Percentiles rank a stretch among this genome's conserved stretches.
These are phyloP conservation scores for Mycena haematopus DNA, from an alignment of 768 basidiomycete genomes.

Conservation along the genomic window DNA sequence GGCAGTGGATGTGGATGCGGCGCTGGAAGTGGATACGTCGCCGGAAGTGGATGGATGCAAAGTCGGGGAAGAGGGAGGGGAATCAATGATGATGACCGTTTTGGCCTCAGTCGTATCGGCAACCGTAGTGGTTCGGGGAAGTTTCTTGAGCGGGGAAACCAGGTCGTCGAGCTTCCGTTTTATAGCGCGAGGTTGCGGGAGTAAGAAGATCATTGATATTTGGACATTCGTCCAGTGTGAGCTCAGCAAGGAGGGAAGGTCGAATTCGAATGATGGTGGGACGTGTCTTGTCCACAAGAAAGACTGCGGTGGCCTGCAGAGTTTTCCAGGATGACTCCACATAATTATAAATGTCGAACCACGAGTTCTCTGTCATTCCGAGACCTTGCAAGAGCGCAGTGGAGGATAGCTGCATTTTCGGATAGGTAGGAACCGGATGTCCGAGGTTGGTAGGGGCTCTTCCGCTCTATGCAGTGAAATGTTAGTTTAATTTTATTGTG, in stretches of 20 bases:
- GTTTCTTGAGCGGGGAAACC: not conserved
- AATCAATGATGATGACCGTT: not conserved
- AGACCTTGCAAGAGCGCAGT: not conserved
- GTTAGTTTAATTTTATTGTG: not conserved
- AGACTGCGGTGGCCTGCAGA: not conserved
- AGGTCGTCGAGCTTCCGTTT: not conserved
- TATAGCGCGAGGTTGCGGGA: not conserved
- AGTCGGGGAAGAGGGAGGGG: not conserved
- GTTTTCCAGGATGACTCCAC: conserved; percentile 2
- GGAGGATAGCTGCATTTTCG: not conserved
- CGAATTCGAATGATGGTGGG: conserved; percentile 4
- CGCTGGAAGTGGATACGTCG: not conserved
- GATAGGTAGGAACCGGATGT: not conserved
- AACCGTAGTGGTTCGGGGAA: not conserved
- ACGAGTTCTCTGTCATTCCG: not conserved
- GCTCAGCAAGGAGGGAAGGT: not conserved
- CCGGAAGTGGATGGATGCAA: not conserved
- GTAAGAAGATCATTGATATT: not conserved
- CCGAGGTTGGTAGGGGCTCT: not conserved
- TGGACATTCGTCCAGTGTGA: not conserved
- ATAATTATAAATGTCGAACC: not conserved
- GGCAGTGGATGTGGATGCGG: not conserved
- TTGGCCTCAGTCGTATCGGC: not conserved
- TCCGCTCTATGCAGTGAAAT: not conserved
- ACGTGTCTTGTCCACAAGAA: not conserved